Evolutionary conservation across 2,329 filamentous ascomycete genomes (phyloP), one percentile per base, ranked within the genome.

Genomic region (Hymenoscyphus albidus): DNA sequence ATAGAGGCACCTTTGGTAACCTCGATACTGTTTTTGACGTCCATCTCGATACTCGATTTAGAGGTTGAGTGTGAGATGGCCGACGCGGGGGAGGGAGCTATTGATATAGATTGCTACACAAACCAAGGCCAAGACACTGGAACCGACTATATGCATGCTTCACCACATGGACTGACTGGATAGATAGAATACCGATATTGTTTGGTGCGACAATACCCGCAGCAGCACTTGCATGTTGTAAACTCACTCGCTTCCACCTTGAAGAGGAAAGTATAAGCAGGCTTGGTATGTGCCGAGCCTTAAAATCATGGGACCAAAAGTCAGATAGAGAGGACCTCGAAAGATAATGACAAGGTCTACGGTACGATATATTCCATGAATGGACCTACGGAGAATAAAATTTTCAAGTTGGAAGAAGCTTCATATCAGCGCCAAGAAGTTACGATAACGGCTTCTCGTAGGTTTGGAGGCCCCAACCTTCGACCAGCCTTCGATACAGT

Each of bases 21-120:
- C 57, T 66, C 66, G 16, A 64, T 64, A 51, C 62, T 66, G 3
- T 63, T 57, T 55, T 63, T 68, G 59, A 60, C 55, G 54, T 66
- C 62, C 66, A 66, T 66, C 56, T 57, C 51, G 42, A 10, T 54
- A 1, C 56, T 57, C 51, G 42, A 10, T 54, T 10, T 54, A 27
- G 22, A 54, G 10, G 48, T 27, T 54, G 48, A 54, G 13, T 10
- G 18, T 22, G 18, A 54, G 22, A 54, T 27, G 31, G 48, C 48
- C 48, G 48, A 18, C 10, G 48, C 48, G 48, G 48, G 48, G 48
- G 18, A 27, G 18, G 18, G 48, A 27, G 48, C 48, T 54, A n/a
- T 54, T 54, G 22, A 22, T 27, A 54, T 54, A 54, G 48, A 54
- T 27, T 22, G 48, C 48, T 54, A 54, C 48, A 54, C 48, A 54